phyloP scores from a whole-genome alignment of 164 flowering plant genomes.

The Chloranthus sessilifolius region DNA sequence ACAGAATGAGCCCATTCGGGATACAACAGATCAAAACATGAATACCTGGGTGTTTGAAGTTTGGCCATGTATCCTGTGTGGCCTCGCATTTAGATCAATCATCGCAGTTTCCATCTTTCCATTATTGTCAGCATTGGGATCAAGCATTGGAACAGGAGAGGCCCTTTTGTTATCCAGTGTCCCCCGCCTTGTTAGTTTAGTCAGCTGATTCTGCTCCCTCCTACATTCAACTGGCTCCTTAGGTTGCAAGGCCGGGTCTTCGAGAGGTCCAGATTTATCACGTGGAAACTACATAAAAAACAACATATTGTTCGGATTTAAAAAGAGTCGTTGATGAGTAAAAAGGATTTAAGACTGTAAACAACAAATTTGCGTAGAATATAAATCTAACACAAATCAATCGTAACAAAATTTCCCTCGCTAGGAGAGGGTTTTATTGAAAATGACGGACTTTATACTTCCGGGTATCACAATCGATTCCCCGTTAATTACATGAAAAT shows the following conservation, averaged over 20 bases:
- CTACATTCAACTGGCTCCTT: slow-evolving; percentile 28
- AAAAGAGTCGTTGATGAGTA: too few relatives aligned
- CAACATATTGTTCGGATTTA: too few relatives aligned
- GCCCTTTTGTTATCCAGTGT: slow-evolving; percentile 33
- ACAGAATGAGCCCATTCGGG: too few relatives aligned
- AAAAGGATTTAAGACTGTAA: too few relatives aligned
- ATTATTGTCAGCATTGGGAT: slow-evolving; percentile 24
- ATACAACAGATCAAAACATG: too few relatives aligned
- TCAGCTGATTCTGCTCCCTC: slow-evolving; percentile 31
- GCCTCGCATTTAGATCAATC: slow-evolving; percentile 70
- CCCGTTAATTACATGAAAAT: too few relatives aligned
- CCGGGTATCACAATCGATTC: too few relatives aligned
- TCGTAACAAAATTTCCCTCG: too few relatives aligned
- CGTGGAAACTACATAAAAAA: slow-evolving; percentile 66
- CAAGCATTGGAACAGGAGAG: slow-evolving; percentile 27
- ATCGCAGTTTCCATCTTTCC: slow-evolving; percentile 38
- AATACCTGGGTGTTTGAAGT: slow-evolving; percentile 57
- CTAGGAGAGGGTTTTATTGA: too few relatives aligned
- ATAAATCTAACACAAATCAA: too few relatives aligned
- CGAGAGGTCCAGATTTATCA: slow-evolving; percentile 44
- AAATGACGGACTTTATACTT: too few relatives aligned
- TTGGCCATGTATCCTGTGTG: slow-evolving; percentile 46
- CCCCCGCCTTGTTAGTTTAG: slow-evolving; percentile 24
- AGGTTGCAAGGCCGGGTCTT: slow-evolving; percentile 37
- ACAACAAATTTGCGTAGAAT: too few relatives aligned